Evolutionary conservation across 2,329 filamentous ascomycete species (phyloP), one percentile per base, ranked within the genome.

Genomic region (Cytospora mali): DNA sequence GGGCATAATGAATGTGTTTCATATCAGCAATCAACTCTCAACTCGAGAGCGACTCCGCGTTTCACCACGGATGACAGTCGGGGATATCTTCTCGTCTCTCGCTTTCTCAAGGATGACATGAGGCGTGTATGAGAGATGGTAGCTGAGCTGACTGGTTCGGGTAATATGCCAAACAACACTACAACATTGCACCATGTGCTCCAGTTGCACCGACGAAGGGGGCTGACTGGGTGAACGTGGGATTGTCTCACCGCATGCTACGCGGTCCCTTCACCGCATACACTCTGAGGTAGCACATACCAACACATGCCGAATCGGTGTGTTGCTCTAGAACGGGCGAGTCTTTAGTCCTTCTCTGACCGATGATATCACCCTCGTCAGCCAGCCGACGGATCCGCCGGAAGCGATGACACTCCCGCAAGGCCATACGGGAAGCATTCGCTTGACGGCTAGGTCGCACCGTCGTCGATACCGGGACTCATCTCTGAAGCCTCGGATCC

Each of bases 231-330:
- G 56, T 21, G 28, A 39, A 51, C 48, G 57, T 50, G 42, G 49
- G 29, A 52, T n/a, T 53, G 39, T 49, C 57, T 59, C 39, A 42
- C 39, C 39, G 39, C 39, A 42, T 42, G 39, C 18, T 46, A 31
- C 52, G 31, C 57, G 53, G 57, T 53, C 33, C 25, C 9, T 46
- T 59, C 49, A 59, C 49, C 57, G 57, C 57, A 59, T 49, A 59
- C 29, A 49, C 49, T 53, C 35, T 53, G 49, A 59, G 33, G 57
- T 46, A 50, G 49, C 57, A 59, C 57, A 59, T 42, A 10, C 57
- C 49, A 59, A 50, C 49, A 48, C 23, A 31, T 59, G 33, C 57
- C 52, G 49, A 27, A 59, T 59, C 57, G 57, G 57, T 50, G 49
- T 35, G 57, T 59, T 23, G 49, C 49, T 42, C 33, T 35, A 52